A percentile compares a stretch with the other conserved stretches of the same genome.
Conservation (phyloP, 139 green algal species). For the Pedinophyceae sp. region DNA sequence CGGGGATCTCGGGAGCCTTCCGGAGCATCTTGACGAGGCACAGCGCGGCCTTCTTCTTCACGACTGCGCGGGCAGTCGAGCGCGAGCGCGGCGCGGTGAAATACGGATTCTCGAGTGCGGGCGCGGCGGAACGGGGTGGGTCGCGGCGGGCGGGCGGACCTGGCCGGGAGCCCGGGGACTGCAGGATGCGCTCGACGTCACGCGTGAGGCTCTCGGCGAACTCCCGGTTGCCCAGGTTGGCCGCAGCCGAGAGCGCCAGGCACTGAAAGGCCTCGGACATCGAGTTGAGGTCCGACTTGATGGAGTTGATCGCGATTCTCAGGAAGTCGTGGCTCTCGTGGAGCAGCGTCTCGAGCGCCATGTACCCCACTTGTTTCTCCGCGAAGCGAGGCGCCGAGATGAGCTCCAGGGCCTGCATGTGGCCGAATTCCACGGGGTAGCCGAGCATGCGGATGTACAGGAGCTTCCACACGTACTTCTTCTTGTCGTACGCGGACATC, state of each 20-base stretch:
- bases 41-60: conserved; percentile 94
- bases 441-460: conserved; percentile 98
- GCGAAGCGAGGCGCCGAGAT: conserved; percentile 71
- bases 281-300: conserved; percentile 82
- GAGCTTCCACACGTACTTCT: conserved; percentile 99
- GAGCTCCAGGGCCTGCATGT: conserved; percentile 68
- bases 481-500: conserved; percentile 72
- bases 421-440: conserved; percentile 96
- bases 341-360: conserved; percentile 71
- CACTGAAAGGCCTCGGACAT: conserved; percentile 90
- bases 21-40: conserved; percentile 83
- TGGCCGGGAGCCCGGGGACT: background rate
- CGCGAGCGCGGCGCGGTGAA: conserved; percentile 15
- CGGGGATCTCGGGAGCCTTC: conserved; percentile 64
- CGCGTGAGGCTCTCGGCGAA: conserved; percentile 79
- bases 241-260: conserved; percentile 77
- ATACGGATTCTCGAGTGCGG: too few relatives aligned
- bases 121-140: background rate
- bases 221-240: conserved; percentile 84
- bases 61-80: conserved; percentile 53
- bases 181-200: conserved; percentile 66
- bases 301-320: conserved; percentile 88
- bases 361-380: conserved; percentile 98
- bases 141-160: background rate
- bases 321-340: conserved; percentile 95